Conservation (phyloP, 306 rosid genomes). For the Cicer arietinum region DNA sequence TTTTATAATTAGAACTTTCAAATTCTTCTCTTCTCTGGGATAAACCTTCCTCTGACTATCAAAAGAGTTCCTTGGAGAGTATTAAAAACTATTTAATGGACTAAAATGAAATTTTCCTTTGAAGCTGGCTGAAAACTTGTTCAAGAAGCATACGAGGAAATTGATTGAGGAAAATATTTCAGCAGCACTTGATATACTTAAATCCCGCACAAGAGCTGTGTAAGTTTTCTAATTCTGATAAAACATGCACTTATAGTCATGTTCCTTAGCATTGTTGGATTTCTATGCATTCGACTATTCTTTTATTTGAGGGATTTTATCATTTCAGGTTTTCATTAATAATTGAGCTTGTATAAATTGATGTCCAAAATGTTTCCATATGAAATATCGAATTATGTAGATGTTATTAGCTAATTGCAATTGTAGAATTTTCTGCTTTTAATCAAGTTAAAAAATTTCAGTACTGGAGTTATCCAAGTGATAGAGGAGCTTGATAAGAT, state of each 20-base stretch:
- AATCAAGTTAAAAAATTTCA: constrained; percentile 53
- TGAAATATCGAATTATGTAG: constrained; percentile 7
- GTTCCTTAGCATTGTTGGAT: constrained; percentile 17
- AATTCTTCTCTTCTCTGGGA: constrained; percentile 27
- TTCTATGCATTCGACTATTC: not conserved
- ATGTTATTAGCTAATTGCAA: constrained; percentile 20
- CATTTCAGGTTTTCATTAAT: constrained; percentile 5
- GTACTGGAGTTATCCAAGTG: constrained; percentile 66
- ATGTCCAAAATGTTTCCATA: constrained; percentile 8
- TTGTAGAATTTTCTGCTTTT: constrained; percentile 35
- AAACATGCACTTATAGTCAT: not conserved
- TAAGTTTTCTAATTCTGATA: constrained; percentile 48
- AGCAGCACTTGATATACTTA: constrained; percentile 63
- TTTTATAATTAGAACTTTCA: not conserved
- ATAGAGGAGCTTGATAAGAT: constrained; percentile 76
- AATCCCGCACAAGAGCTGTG: constrained; percentile 84
- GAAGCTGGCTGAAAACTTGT: constrained; percentile 84
- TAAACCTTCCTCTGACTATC: constrained; percentile 18
- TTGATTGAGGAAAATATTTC: constrained; percentile 80
- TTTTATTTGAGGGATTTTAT: constrained; percentile 30
- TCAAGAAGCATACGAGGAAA: constrained; percentile 75
- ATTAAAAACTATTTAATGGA: constrained; percentile 30
- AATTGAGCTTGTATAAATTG: not conserved
- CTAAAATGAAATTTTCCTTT: constrained; percentile 41
- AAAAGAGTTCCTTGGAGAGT: constrained; percentile 32